Evolutionary conservation across 2,329 filamentous ascomycete species (phyloP), one percentile per base, ranked within the genome.

Genomic region (Geosmithia morbida): DNA sequence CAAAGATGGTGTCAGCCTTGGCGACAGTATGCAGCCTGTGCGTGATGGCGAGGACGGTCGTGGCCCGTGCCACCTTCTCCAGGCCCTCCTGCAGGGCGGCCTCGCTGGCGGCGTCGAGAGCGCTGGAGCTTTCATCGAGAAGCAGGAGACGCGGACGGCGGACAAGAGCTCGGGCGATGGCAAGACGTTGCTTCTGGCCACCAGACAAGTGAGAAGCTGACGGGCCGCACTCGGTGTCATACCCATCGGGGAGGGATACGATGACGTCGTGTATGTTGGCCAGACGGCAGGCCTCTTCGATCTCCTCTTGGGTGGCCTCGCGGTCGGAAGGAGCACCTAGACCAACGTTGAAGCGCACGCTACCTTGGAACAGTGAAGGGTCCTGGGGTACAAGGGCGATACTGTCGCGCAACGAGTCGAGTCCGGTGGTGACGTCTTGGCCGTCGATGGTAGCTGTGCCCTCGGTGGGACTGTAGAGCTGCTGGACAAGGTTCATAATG

Each of bases 51-150:
- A 72, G 57, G 2, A 68, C 62, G 0, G 66, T 71, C 13, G 65
- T 62, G 49, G 49, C 64, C 44, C 59, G 61, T 0, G 62, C 62
- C 0, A 66, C 68, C 48, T 57, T 67, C 58, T 79, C 71, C 37
- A 83, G 65, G 0, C 73, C 77, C 3, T 77, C 66, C 42, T 80
- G 70, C 14, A 87, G 69, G 2, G 75, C 56, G 16, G 64, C 66
- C 13, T 81, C 78, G 26, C 71, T 77, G 54, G 76, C 74, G 0
- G 72, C 70, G 54, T 87, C 83, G 2, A 88, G 66, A 5, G 78
- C 80, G 29, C 74, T 78, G 0, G 83, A 87, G 7, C 79, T 76
- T 63, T 87, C 83, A 54, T 87, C 83, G 0, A 87, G 66, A 26
- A 87, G 70, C 13, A 87, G 60, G 2, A 87, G 65, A 45, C 76